Evolutionary conservation across 306 rosid species (phyloP), one percentile per base, ranked within the genome.

Genomic region (Mimosa bimucronata): DNA sequence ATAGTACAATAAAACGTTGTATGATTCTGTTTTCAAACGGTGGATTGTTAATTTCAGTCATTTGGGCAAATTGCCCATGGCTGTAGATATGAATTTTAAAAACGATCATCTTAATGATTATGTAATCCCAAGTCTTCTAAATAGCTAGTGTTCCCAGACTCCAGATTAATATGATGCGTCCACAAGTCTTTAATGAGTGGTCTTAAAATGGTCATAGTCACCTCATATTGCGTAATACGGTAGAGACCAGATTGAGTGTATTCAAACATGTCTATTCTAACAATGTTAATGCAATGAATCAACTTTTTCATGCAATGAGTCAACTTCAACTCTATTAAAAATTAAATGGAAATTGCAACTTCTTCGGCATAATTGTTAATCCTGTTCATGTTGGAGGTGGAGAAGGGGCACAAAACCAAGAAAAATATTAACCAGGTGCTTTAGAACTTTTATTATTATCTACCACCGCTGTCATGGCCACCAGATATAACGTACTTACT

Each of bases 361-460:
- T 19, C 55, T 25, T 13, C 0, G 61, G 10, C 23, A 15, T 26
- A 9, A 29, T 64, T 19, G 26, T 18, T n/a, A n/a, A 53, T 19
- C 18, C 28, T 9, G 6, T 9, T 53, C 2, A 7, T n/a, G 62
- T 55, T 55, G 62, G 28, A 21, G 12, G 13, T 2, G 29, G 62
- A 1, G 21, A 53, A 6, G 7, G 28, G 42, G 34, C 73, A 28
- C 19, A 45, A 53, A n/a, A n/a, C 13, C 23, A 19, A 28, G 21
- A 13, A 61, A 61, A 61, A 28, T 13, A 61, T 28, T 25, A 72
- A 79, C 66, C 28, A 52, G 16, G 21, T 62, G 46, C 61, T 66
- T 38, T 79, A 13, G 23, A n/a, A 66, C 53, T 55, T 55, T 45
- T 81, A 79, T 57, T 76, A 73, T 28, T 74, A 83, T 62, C 37